Percentiles rank a stretch among this genome's conserved stretches.
Conservation (phyloP, 1,284 basidiomycete genomes). For the Crepidotus sp. region DNA sequence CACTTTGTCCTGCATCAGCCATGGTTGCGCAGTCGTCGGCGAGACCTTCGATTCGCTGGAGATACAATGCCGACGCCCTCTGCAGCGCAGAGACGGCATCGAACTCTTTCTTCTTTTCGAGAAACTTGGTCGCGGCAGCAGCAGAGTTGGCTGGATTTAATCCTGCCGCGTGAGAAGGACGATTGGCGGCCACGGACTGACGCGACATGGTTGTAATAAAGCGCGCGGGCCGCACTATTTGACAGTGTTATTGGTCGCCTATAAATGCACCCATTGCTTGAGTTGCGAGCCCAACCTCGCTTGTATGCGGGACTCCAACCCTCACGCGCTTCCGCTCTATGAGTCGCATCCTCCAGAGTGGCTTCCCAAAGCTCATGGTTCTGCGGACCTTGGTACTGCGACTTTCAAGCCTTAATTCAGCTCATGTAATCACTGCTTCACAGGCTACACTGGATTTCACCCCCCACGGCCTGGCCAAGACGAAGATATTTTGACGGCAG, state of each 20-base stretch:
- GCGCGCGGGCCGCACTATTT: slow-evolving; percentile 4
- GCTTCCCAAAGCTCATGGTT: slow-evolving; percentile 56
- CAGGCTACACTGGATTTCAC: slow-evolving; percentile 82
- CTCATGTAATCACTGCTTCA: slow-evolving; percentile 6
- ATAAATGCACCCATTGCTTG: not conserved
- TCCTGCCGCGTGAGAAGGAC: slow-evolving; percentile 38
- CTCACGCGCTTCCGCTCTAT: slow-evolving; percentile 38
- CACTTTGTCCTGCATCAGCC: slow-evolving; percentile 66
- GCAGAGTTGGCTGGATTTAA: slow-evolving; percentile 35
- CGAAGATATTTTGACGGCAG: slow-evolving; percentile 76
- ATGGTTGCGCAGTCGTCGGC: slow-evolving; percentile 66
- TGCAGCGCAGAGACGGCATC: slow-evolving; percentile 69
- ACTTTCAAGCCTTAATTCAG: slow-evolving; percentile 2
- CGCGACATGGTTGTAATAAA: slow-evolving; percentile 34
- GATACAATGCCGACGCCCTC: slow-evolving; percentile 49
- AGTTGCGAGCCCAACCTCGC: not conserved
- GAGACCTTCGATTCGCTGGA: slow-evolving; percentile 57
- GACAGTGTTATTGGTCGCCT: not conserved
- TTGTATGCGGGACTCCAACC: slow-evolving; percentile 20
- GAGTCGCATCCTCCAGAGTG: slow-evolving; percentile 62
- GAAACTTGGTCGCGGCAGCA: slow-evolving; percentile 43
- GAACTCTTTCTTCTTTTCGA: slow-evolving; percentile 72
- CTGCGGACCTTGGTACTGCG: slow-evolving; percentile 55
- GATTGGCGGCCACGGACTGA: slow-evolving; percentile 43
- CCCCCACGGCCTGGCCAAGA: slow-evolving; percentile 78